Percentiles rank a stretch among this genome's conserved stretches.
phyloP scores from a whole-genome alignment of 1,139 yeast species.

The Maudiozyma humilis region DNA sequence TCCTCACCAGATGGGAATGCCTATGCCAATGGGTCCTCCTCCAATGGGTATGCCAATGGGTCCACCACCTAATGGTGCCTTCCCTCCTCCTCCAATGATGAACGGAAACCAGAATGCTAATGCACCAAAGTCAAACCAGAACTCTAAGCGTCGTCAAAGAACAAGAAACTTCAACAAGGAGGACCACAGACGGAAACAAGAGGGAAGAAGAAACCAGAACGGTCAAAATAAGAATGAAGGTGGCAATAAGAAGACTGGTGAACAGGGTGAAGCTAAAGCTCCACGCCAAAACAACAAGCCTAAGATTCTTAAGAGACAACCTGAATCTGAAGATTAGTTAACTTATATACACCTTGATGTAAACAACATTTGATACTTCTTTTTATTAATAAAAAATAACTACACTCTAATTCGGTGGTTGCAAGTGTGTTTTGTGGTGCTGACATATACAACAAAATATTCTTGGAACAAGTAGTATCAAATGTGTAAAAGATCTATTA shows the following conservation, averaged over 20 bases:
- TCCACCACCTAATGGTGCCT: conserved; percentile 8
- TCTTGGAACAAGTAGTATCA: too few relatives aligned
- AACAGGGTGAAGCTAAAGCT: not conserved
- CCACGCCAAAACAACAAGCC: not conserved
- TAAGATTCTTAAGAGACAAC: conserved; percentile 10
- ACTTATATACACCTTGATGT: not conserved
- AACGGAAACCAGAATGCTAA: not conserved
- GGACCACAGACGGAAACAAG: not conserved
- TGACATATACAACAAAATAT: too few relatives aligned
- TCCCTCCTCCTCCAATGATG: conserved; percentile 1
- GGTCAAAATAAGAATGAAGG: not conserved
- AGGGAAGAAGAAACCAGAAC: not conserved
- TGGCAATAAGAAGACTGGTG: not conserved
- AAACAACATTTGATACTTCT: not conserved
- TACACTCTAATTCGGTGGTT: too few relatives aligned
- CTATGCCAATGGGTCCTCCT: conserved; percentile 12
- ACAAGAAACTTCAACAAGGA: too few relatives aligned
- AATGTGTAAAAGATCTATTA: too few relatives aligned
- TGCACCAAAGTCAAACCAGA: not conserved
- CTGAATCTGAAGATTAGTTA: not conserved
- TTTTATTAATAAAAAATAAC: too few relatives aligned
- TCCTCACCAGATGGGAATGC: conserved; percentile 24
- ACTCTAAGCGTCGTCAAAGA: not conserved
- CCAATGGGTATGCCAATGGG: conserved; percentile 13
- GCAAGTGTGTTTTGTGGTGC: too few relatives aligned